Evolutionary conservation across 768 basidiomycete species (phyloP), one percentile per base, ranked within the genome.

Genomic region (Boletus barrowsii): DNA sequence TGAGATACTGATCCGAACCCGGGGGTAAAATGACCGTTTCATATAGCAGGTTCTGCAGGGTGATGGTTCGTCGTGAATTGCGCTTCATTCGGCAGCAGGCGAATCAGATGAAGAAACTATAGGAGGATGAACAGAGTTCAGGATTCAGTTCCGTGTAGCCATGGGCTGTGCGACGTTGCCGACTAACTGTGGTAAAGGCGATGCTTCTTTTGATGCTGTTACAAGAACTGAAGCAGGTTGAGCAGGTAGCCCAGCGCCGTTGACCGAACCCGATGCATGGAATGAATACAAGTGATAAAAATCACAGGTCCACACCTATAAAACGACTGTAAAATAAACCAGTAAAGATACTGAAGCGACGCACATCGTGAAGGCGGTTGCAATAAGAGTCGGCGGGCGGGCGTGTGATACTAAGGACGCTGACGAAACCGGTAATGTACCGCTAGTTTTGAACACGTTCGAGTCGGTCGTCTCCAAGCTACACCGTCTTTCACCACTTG

Each of bases 91-190:
- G 39, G 59, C 53, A 26, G 32, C 17, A 51, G n/a, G 59, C 53
- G 59, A 42, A 67, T 64, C 62, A 54, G 42, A 53, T 43, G 46
- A 52, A 59, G 56, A 57, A 51, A 59, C 55, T 51, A 59, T 33
- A 54, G 53, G 56, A 51, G 55, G 4, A 56, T 26, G 42, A 57
- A 57, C 58, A 47, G 49, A 43, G 54, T 11, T 26, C 29, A 33
- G 33, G 35, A 26, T 59, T 61, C 58, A 50, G 55, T 36, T 39
- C 42, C 29, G 14, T 24, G 49, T 30, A 35, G 29, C 7, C 8
- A 26, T 40, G 39, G 40, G n/a, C 36, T 32, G 32, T 42, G 30
- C 46, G 17, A 53, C 22, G 22, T n/a, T 24, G 35, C 44, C 54
- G 43, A 53, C 41, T 20, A 33, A 42, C 30, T n/a, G 17, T 32